These are phyloP conservation scores for Tremellales sp. DNA, from an alignment of 1,284 basidiomycete genomes.

Conservation along the genomic window DNA sequence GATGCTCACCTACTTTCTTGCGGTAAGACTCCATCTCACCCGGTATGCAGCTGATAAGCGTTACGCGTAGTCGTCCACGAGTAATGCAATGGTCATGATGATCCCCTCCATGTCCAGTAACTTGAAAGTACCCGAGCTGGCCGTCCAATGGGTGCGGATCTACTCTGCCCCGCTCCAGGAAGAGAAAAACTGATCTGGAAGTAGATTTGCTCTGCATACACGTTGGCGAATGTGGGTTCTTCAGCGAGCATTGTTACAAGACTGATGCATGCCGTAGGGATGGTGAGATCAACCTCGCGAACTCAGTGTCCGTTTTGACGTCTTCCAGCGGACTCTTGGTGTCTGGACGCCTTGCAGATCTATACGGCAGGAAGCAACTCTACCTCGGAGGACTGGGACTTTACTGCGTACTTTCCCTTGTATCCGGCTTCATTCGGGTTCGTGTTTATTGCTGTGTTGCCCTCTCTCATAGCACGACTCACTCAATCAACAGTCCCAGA, in stretches of 20 bases:
- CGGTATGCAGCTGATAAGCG: neutral
- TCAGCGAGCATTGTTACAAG: too few species aligned
- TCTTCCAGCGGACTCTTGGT: constrained; percentile 36
- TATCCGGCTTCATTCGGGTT: constrained; percentile 22
- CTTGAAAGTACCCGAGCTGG: constrained; percentile 7
- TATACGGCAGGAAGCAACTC: constrained; percentile 38
- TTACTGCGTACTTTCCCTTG: constrained; percentile 13
- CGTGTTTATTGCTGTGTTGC: too few species aligned
- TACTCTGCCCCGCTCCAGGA: too few species aligned
- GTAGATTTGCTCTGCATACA: constrained; percentile 12
- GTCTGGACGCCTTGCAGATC: constrained; percentile 44
- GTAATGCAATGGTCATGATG: constrained; percentile 8
- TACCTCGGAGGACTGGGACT: constrained; percentile 34
- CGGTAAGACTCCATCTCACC: neutral
- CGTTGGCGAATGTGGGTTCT: too few species aligned
- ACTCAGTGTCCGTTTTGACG: neutral
- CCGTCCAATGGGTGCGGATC: constrained; percentile 14
- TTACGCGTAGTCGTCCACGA: constrained; percentile 9
- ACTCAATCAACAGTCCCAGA: constrained; percentile 2
- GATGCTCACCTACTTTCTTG: constrained; percentile 2
- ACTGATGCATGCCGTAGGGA: constrained; percentile 12
- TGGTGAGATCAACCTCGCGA: neutral
- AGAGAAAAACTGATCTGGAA: neutral
- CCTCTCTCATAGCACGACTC: too few species aligned
- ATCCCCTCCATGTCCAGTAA: constrained; percentile 11